Evolutionary conservation across 2,329 filamentous ascomycete species (phyloP), one percentile per base, ranked within the genome.

Genomic region (Fusarium brachygibbosum): DNA sequence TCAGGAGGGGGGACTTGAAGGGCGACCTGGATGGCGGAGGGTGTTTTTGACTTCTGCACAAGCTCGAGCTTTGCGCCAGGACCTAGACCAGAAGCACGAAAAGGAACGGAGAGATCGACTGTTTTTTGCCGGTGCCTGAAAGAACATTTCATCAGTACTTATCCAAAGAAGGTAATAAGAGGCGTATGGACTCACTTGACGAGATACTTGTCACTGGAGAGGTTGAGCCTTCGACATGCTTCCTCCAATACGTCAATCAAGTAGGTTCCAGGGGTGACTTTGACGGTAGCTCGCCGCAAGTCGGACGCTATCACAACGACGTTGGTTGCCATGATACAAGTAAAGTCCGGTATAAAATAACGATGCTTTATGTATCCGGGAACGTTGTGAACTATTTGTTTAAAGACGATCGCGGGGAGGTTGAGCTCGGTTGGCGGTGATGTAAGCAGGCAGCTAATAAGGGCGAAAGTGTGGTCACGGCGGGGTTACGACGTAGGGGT

Each of bases 1-100:
- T 96, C 91, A 23, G 90, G 87, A 35, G 90, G 86, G 5, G 93
- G 93, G 29, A 98, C 83, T 76, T 97, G 93, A 14, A 99, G 83
- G n/a, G 93, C 95, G 41, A 99, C 91, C 40, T 91, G 94, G 58
- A 99, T 91, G 48, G 91, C 91, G 3, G 93, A 91, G 1, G 94
- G 91, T 0, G 94, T 96, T 59, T 93, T 92, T 45, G 94, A 96
- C 62, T 91, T 90, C 76, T 93, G 90, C 23, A 98, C 91, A 50
- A 99, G 91, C 77, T 98, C 94, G 61, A 99, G 88, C 77, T 97
- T 97, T 62, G 96, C 95, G 66, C 96, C 96, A 37, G 93, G 88
- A 14, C 87, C 85, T 8, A 99, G 90, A 50, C 94, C 93, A 7
- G 94, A 91, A 29, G 95, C 88, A 48, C 95, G 90, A 77, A 94